Percentiles rank a stretch among this genome's conserved stretches.
phyloP scores from a whole-genome alignment of 768 basidiomycete species.

The Rhizopogon roseolus region DNA sequence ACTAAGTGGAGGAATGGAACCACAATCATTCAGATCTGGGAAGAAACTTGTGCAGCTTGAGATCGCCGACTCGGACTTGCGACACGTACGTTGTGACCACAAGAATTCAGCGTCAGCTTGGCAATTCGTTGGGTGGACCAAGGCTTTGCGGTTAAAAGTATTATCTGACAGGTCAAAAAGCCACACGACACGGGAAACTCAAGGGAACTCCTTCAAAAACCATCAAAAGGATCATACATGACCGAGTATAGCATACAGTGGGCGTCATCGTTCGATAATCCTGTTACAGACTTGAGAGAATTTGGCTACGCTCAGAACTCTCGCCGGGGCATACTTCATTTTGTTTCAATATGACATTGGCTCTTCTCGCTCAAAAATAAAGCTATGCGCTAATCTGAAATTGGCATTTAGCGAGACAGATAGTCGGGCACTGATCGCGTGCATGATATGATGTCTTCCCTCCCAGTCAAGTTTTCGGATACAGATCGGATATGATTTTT shows the following conservation, averaged over 20 bases:
- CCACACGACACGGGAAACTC: slow-evolving; percentile 4
- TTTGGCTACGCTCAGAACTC: background rate
- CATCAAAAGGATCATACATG: too few species aligned
- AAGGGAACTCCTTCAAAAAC: background rate
- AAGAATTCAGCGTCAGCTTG: slow-evolving; percentile 1
- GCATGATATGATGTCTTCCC: background rate
- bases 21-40: background rate
- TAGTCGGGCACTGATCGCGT: background rate
- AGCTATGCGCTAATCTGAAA: background rate
- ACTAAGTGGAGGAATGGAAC: background rate
- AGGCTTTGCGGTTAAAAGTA: too few species aligned
- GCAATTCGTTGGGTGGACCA: background rate
- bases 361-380: slow-evolving; percentile 5
- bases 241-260: background rate
- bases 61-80: background rate
- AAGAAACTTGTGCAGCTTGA: background rate
- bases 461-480: background rate
- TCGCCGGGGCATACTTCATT: background rate
- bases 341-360: background rate
- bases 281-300: background rate
- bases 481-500: background rate
- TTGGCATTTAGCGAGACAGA: background rate
- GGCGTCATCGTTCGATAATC: too few species aligned
- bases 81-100: background rate
- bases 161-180: background rate